phyloP scores from a whole-genome alignment of 2,329 filamentous ascomycete genomes.

The Ophiostoma piceae region DNA sequence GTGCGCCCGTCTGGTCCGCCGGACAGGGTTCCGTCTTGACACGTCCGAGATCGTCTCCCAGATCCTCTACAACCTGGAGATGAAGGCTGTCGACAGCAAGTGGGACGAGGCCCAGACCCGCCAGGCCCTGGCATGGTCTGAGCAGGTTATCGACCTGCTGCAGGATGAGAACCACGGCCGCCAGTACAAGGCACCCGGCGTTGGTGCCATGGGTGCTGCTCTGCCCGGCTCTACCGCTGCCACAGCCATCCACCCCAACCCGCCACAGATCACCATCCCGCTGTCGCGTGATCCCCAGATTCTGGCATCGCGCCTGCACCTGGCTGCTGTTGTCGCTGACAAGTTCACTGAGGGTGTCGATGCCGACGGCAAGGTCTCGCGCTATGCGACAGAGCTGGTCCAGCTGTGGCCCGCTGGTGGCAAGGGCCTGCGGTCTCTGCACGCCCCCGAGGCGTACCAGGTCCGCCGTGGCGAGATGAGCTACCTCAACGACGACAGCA shows the following conservation, averaged over 20 bases:
- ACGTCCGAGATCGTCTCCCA: conserved; percentile 40
- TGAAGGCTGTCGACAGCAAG: conserved; percentile 39
- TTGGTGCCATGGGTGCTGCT: conserved; percentile 17
- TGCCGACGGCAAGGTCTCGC: conserved; percentile 35
- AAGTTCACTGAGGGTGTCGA: conserved; percentile 32
- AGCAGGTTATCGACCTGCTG: conserved; percentile 47
- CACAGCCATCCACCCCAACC: conserved; percentile 17
- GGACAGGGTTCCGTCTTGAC: conserved; percentile 44
- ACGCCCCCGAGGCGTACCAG: conserved; percentile 35
- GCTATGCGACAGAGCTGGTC: conserved; percentile 34
- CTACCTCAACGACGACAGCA: conserved; percentile 36
- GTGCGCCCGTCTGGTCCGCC: conserved; percentile 42
- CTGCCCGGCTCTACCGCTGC: conserved; percentile 12
- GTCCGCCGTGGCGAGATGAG: conserved; percentile 28
- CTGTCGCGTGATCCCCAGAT: conserved; percentile 42
- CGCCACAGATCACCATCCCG: conserved; percentile 29
- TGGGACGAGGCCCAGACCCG: conserved; percentile 36
- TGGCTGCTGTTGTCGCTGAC: conserved; percentile 40
- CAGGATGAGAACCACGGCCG: conserved; percentile 40
- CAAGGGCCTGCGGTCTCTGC: conserved; percentile 36
- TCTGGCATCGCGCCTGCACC: conserved; percentile 40
- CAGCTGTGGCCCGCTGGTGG: conserved; percentile 39
- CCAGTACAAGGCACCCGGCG: conserved; percentile 17
- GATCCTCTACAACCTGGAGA: conserved; percentile 38
- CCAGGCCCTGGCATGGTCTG: conserved; percentile 43